A percentile compares a stretch with the other conserved stretches of the same genome.
Conservation (phyloP, 2,329 filamentous ascomycete genomes). For the Curvularia sp. region DNA sequence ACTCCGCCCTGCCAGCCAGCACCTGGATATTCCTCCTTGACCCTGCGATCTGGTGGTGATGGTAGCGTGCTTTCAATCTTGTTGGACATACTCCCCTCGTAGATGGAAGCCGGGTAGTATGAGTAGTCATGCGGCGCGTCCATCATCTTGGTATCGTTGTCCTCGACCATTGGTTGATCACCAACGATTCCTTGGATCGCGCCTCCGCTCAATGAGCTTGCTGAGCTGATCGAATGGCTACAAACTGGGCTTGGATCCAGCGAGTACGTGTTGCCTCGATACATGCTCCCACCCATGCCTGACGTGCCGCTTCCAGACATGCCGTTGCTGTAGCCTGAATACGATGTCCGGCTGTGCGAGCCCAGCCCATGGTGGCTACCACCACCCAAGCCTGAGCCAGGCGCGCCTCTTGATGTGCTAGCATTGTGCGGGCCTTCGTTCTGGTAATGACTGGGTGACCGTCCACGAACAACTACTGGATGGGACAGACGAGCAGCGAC, state of each 20-base stretch:
- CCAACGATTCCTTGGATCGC: conserved; percentile 53
- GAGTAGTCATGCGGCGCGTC: conserved; percentile 55
- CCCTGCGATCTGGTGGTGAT: conserved; percentile 46
- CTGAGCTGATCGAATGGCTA: conserved; percentile 56
- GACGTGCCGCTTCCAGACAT: conserved; percentile 41
- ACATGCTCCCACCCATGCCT: conserved; percentile 44
- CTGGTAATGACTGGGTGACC: conserved; percentile 55
- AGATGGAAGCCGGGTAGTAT: conserved; percentile 57
- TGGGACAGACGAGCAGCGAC: conserved; percentile 47
- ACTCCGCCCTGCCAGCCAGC: conserved; percentile 50
- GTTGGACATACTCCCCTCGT: conserved; percentile 48
- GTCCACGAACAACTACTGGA: conserved; percentile 52
- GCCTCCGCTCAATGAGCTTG: conserved; percentile 52
- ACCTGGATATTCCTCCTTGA: conserved; percentile 54
- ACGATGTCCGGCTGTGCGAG: conserved; percentile 64
- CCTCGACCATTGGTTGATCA: conserved; percentile 52
- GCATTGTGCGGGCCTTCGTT: conserved; percentile 56
- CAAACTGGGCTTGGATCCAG: conserved; percentile 50
- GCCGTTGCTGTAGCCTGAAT: conserved; percentile 43
- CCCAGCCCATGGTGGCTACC: conserved; percentile 66
- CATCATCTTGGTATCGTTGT: conserved; percentile 51
- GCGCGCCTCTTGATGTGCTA: conserved; percentile 43
- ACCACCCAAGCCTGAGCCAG: conserved; percentile 42
- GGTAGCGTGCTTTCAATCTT: conserved; percentile 43
- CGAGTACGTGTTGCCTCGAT: conserved; percentile 48